Conservation (phyloP, 2,329 filamentous ascomycete genomes). For the Boeremia exigua region DNA sequence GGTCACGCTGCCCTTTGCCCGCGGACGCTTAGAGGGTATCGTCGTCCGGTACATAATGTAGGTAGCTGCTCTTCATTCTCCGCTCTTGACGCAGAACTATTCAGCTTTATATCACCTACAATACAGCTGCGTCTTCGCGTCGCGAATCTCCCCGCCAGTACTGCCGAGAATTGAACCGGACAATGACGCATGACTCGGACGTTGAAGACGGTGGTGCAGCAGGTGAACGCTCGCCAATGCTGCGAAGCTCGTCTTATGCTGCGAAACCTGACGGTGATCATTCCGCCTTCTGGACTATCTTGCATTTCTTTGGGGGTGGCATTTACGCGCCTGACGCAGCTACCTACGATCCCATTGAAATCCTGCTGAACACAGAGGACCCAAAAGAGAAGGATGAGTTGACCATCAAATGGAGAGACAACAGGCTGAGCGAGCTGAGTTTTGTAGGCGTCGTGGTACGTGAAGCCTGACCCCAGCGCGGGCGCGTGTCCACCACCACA, state of each 20-base stretch:
- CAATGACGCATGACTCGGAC: constrained; percentile 31
- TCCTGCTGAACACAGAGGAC: constrained; percentile 47
- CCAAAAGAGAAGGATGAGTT: constrained; percentile 43
- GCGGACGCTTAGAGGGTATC: background rate
- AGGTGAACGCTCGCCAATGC: constrained; percentile 31
- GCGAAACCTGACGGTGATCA: constrained; percentile 5
- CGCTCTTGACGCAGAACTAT: background rate
- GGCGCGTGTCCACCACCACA: no score
- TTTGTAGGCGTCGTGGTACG: constrained; percentile 53
- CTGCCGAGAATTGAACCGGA: constrained; percentile 12
- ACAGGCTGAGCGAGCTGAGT: constrained; percentile 50
- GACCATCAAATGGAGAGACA: constrained; percentile 48
- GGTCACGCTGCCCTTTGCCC: constrained; percentile 12
- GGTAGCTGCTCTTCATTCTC: background rate
- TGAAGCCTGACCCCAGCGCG: no score
- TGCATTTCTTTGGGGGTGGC: constrained; percentile 43
- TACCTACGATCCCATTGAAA: constrained; percentile 47
- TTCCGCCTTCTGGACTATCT: constrained; percentile 17
- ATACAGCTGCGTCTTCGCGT: background rate
- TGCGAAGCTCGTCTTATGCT: constrained; percentile 22
- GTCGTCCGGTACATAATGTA: constrained; percentile 4
- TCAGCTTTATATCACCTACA: constrained; percentile 5
- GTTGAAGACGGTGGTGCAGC: constrained; percentile 24
- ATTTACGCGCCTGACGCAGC: constrained; percentile 42
- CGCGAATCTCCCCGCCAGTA: background rate